phyloP scores from a whole-genome alignment of 805 yeast species.

The Kurtzmaniella fragi region DNA sequence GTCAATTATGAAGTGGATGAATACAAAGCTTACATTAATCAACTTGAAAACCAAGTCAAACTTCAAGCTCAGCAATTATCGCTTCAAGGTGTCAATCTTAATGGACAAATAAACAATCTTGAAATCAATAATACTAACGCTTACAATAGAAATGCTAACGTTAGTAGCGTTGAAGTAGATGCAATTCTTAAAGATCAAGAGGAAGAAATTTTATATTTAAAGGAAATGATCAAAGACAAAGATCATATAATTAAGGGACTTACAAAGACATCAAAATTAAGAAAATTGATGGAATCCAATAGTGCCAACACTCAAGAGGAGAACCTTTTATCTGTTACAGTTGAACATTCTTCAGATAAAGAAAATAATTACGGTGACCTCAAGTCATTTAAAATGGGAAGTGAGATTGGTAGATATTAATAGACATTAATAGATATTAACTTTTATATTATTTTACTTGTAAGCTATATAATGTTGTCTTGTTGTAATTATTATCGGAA shows the following conservation, averaged over 20 bases:
- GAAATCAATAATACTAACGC: slow-evolving; percentile 6
- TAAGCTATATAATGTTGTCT: background rate
- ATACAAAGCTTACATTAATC: slow-evolving; percentile 52
- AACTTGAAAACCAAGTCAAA: slow-evolving; percentile 52
- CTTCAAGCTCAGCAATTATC: slow-evolving; percentile 15
- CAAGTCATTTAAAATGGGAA: slow-evolving; percentile 3
- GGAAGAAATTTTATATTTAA: slow-evolving; percentile 63
- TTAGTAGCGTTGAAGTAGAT: slow-evolving; percentile 13
- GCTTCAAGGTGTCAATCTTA: background rate
- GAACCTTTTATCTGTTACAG: too few relatives aligned
- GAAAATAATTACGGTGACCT: slow-evolving; percentile 4
- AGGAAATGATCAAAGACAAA: slow-evolving; percentile 60
- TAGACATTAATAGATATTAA: background rate
- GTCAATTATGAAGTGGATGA: slow-evolving; percentile 53
- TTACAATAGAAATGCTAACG: background rate
- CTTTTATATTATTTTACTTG: background rate
- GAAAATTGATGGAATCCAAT: slow-evolving; percentile 40
- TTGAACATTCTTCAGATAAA: background rate
- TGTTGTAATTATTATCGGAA: background rate
- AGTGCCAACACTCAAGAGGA: slow-evolving; percentile 8
- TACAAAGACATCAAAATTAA: slow-evolving; percentile 57
- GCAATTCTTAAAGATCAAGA: slow-evolving; percentile 52
- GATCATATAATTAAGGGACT: slow-evolving; percentile 76
- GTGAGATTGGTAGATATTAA: background rate
- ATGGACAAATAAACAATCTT: background rate